Percentiles rank a stretch among this genome's conserved stretches.
phyloP scores from a whole-genome alignment of 2,329 filamentous ascomycete species.

The Cyphellophora attinorum region DNA sequence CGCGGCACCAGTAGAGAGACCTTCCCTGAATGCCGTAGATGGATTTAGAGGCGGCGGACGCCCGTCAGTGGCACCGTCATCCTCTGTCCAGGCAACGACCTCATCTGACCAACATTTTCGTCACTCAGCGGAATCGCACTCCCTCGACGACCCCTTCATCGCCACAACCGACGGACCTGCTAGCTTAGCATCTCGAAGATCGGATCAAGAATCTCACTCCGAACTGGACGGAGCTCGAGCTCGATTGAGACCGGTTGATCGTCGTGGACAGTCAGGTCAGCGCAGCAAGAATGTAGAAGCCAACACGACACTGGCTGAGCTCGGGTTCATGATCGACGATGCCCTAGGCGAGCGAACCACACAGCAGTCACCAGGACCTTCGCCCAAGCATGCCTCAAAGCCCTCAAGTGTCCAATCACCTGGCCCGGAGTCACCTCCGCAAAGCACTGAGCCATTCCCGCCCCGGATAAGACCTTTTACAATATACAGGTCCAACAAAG shows the following conservation, averaged over 20 bases:
- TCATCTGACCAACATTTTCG: not conserved
- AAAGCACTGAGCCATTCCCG: not conserved
- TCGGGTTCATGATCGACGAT: constrained; percentile 18
- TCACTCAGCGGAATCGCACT: not conserved
- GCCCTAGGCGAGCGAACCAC: constrained; percentile 8
- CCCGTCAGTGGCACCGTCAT: constrained; percentile 2
- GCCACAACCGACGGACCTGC: not conserved
- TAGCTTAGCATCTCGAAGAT: not conserved
- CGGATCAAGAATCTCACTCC: constrained; percentile 3
- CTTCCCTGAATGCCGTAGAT: constrained; percentile 8
- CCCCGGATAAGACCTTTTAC: too few relatives aligned
- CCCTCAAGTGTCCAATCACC: not conserved
- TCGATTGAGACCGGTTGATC: constrained; percentile 10
- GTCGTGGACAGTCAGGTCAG: constrained; percentile 4
- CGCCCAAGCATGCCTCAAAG: not conserved
- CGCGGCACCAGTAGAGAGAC: constrained; percentile 5
- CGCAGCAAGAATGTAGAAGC: not conserved
- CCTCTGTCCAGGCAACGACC: not conserved
- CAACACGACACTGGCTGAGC: constrained; percentile 13
- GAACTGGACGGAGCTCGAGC: constrained; percentile 13
- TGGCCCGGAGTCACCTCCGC: not conserved
- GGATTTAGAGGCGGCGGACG: constrained; percentile 7
- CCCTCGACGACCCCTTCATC: not conserved
- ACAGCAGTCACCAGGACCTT: constrained; percentile 1
- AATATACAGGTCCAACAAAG: constrained; percentile 1